These are phyloP conservation scores for Aspergillus heteromorphus DNA, from an alignment of 495 filamentous ascomycete species.

Conservation along the genomic window DNA sequence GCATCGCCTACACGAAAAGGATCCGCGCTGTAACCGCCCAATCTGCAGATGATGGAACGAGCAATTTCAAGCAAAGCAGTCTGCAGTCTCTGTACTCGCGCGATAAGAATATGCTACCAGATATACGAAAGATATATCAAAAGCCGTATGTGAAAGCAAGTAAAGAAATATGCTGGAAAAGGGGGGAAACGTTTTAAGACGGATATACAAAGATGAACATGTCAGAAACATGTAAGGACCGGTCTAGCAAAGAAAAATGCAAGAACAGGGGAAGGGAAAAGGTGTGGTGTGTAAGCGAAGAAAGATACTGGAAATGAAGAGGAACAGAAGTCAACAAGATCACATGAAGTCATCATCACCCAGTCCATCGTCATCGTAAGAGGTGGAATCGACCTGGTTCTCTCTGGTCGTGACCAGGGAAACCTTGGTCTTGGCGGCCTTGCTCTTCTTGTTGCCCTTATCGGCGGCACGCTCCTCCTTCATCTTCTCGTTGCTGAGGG, in stretches of 20 bases:
- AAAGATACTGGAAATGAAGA: slow-evolving; percentile 4
- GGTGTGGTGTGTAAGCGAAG: neutral
- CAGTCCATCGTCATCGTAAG: slow-evolving; percentile 78
- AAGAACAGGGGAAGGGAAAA: slow-evolving; percentile 1
- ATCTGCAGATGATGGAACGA: neutral
- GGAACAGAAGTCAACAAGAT: slow-evolving; percentile 21
- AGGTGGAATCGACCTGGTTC: slow-evolving; percentile 58
- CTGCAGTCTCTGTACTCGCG: neutral
- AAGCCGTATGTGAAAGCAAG: neutral
- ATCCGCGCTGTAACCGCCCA: neutral
- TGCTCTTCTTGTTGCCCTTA: slow-evolving; percentile 93
- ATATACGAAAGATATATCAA: neutral
- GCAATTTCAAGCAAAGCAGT: neutral
- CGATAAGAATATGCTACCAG: neutral
- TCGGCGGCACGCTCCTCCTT: slow-evolving; percentile 95
- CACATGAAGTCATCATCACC: slow-evolving; percentile 69
- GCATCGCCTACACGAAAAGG: neutral
- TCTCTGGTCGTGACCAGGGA: slow-evolving; percentile 68
- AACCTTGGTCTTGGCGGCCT: slow-evolving; percentile 91
- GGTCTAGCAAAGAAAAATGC: slow-evolving; percentile 1
- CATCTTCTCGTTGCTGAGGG: slow-evolving; percentile 94
- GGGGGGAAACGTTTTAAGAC: neutral
- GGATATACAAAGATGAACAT: slow-evolving; percentile 8
- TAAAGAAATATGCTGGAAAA: neutral
- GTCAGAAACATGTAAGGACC: slow-evolving; percentile 1